Evolutionary conservation across 2,329 filamentous ascomycete species (phyloP).

Genomic region (Lasiodiplodia sp.): DNA sequence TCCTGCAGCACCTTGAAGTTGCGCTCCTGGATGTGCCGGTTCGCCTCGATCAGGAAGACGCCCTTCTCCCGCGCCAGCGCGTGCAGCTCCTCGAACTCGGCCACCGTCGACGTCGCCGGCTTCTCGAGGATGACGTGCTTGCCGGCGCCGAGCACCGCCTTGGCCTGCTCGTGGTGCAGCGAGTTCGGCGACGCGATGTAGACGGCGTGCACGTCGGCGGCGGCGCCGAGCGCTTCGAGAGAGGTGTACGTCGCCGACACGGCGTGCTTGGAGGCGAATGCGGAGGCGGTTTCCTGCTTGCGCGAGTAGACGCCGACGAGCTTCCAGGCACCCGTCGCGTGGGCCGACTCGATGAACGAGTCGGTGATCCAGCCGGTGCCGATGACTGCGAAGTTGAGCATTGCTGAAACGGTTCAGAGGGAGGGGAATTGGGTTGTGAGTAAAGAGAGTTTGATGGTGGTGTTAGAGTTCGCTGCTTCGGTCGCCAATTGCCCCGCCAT

Average conservation of each 20-base stretch:
- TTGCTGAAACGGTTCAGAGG: constrained; percentile 9
- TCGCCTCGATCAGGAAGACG: constrained; percentile 57
- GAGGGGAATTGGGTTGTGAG: background rate
- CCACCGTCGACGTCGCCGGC: constrained; percentile 52
- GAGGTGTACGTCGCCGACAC: constrained; percentile 48
- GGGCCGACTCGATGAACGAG: constrained; percentile 54
- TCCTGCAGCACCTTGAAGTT: constrained; percentile 56
- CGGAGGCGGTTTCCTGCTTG: constrained; percentile 49
- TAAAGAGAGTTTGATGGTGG: background rate
- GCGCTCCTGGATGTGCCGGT: constrained; percentile 58
- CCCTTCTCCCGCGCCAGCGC: constrained; percentile 48
- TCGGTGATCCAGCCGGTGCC: constrained; percentile 60
- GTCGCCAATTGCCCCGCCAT: constrained; percentile 15
- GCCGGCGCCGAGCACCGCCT: constrained; percentile 49
- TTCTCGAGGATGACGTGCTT: constrained; percentile 62
- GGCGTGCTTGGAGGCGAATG: constrained; percentile 53
- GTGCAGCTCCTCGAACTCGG: constrained; percentile 54
- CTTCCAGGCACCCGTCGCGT: constrained; percentile 53
- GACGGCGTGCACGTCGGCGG: constrained; percentile 50
- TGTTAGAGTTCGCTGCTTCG: background rate
- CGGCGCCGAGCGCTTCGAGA: constrained; percentile 48
- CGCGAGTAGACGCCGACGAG: constrained; percentile 57
- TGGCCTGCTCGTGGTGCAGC: constrained; percentile 56
- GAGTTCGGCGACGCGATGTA: constrained; percentile 60
- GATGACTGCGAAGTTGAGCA: constrained; percentile 55